These are phyloP conservation scores for Parsonsia alboflavescens DNA, from an alignment of 257 asterid species.

Conservation along the genomic window DNA sequence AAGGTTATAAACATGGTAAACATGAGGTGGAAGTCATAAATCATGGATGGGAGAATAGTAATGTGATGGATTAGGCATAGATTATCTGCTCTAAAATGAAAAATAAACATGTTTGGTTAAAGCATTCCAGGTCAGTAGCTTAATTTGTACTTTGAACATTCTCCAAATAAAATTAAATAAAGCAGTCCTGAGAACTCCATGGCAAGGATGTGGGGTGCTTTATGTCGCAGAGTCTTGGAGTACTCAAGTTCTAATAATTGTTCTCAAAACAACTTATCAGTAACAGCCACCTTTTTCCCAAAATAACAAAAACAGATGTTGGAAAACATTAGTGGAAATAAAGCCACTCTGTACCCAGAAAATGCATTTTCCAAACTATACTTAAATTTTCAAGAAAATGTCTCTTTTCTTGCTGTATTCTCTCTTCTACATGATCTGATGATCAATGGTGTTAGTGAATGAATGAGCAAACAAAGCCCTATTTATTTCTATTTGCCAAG, in stretches of 20 bases:
- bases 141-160: neutral
- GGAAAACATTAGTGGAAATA: neutral
- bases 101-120: neutral
- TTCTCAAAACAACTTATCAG: neutral
- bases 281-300: neutral
- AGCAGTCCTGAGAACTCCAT: neutral
- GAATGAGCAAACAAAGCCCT: neutral
- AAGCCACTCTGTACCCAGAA: neutral
- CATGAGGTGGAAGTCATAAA: neutral
- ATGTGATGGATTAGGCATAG: neutral
- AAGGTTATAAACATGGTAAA: conserved; percentile 3
- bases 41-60: neutral
- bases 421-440: neutral
- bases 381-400: neutral
- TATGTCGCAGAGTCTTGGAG: neutral
- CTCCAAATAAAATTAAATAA: neutral
- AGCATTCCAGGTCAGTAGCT: neutral
- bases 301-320: neutral
- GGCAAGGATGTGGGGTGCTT: neutral
- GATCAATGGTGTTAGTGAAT: neutral
- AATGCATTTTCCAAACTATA: neutral
- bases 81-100: neutral
- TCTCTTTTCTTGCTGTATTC: neutral
- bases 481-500: neutral
- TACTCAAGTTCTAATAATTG: neutral